Base-by-base conservation (phyloP, 2,329 filamentous ascomycete genomes). In the Neodidymelliopsis sp. region DNA sequence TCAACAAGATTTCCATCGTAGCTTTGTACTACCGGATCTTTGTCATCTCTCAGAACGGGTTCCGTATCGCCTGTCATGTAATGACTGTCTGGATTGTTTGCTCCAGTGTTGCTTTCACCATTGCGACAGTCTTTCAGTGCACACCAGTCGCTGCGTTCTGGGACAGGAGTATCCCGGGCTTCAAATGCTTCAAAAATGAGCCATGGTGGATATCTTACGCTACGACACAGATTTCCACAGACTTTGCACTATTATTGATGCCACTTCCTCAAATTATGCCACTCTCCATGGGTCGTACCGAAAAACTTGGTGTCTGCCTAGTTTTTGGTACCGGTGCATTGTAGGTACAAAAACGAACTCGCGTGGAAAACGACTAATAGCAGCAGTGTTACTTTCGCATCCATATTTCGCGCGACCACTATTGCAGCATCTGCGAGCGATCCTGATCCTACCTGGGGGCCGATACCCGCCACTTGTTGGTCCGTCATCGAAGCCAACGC, bases 11-110 rank as follows among this genome's bases (percentile, higher is more conserved):
- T 6, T 67, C 68, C 3, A 64, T 72, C 20, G 55, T 70, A 7
- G 60, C 61, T 18, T 60, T 69, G 7, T 71, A 72, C 51, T 61
- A 69, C 27, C 67, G 70, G 29, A 66, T 72, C 30, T 75, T 73
- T 34, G 58, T 59, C 12, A 49, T 69, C 11, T 54, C 59, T 3
- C 48, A 46, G 2, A 61, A 57, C 12, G 52, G 49, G 19, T 71
- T 72, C 44, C 62, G 62, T 31, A 56, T 57, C 15, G 50, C 52
- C 13, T 65, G 60, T 29, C 57, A 63, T 30, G 38, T 53, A 9
- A 53, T 61, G 36, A 67, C 73, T 36, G 59, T 43, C 1, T 57
- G 73, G 45, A 65, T 72, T n/a, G 34, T 66, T n/a, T 35, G 54
- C 3, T 74, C 71, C 31, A 62, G 64, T 6, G 39, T 68, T 20